Percentiles rank a stretch among this genome's conserved stretches.
phyloP scores from a whole-genome alignment of 306 rosid genomes.

The Fagus sylvatica region DNA sequence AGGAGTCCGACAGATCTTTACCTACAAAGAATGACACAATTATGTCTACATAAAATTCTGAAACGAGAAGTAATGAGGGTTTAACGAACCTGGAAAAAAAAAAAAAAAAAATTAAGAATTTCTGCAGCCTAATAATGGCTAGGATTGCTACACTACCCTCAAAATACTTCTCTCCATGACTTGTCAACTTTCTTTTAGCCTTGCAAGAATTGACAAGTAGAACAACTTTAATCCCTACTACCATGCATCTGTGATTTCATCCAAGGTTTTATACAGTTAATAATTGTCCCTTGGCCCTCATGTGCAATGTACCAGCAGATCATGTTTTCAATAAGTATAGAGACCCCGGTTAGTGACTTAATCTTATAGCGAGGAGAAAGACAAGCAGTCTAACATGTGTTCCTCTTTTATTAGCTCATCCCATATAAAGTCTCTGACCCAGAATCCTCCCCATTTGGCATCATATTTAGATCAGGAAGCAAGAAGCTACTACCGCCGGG shows the following conservation, averaged over 20 bases:
- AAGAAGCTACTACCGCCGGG: constrained; percentile 38
- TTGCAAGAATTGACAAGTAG: constrained; percentile 26
- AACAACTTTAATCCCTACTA: constrained; percentile 8
- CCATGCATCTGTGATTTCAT: constrained; percentile 2
- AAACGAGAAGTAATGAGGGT: constrained; percentile 31
- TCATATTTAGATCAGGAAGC: constrained; percentile 83
- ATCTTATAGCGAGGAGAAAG: not conserved
- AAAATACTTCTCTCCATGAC: constrained; percentile 21
- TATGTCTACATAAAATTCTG: constrained; percentile 33
- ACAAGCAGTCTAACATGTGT: not conserved
- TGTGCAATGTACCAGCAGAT: constrained; percentile 25
- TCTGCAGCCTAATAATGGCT: constrained; percentile 32
- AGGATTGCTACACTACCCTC: constrained; percentile 33
- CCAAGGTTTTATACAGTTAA: constrained; percentile 14
- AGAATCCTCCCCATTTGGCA: constrained; percentile 54
- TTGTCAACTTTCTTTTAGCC: constrained; percentile 3
- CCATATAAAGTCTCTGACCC: constrained; percentile 27
- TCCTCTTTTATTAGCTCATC: constrained; percentile 32
- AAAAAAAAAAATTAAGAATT: constrained; percentile 17
- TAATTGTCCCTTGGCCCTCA: constrained; percentile 17
- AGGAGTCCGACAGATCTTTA: constrained; percentile 33
- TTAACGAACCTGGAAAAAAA: not conserved
- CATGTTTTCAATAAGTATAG: not conserved
- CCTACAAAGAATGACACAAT: constrained; percentile 62
- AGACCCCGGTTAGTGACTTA: not conserved